These are phyloP conservation scores for Saccharomycopsis javanensis DNA, from an alignment of 805 yeast genomes.

Conservation along the genomic window DNA sequence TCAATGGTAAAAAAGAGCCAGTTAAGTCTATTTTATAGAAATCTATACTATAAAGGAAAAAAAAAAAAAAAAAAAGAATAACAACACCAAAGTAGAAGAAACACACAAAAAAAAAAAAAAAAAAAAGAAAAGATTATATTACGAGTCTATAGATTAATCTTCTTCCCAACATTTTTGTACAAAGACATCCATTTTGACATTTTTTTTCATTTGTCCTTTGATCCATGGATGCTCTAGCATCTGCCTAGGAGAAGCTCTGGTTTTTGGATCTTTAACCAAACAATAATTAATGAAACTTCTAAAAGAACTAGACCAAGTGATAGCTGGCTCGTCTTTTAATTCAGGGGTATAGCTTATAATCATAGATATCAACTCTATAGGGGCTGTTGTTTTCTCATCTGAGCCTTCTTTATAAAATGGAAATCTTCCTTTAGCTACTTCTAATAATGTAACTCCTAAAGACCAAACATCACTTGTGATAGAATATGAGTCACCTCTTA, in stretches of 20 bases:
- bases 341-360: slow-evolving; percentile 78
- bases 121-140: not conserved
- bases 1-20: not conserved
- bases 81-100: no score
- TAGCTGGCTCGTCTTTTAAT: slow-evolving; percentile 66
- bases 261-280: slow-evolving; percentile 65
- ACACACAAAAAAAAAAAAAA: not conserved
- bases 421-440: slow-evolving; percentile 86
- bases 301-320: slow-evolving; percentile 75
- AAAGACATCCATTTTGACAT: slow-evolving; percentile 79
- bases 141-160: not conserved
- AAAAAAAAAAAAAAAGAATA: not conserved
- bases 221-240: slow-evolving; percentile 94
- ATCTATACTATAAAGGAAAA: not conserved
- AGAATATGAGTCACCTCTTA: slow-evolving; percentile 89
- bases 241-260: slow-evolving; percentile 87
- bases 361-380: slow-evolving; percentile 75
- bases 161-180: slow-evolving; percentile 62
- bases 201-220: slow-evolving; percentile 58
- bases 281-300: slow-evolving; percentile 75
- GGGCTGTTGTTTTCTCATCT: slow-evolving; percentile 36
- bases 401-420: slow-evolving; percentile 45
- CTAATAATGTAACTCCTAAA: slow-evolving; percentile 80
- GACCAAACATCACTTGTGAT: slow-evolving; percentile 98
- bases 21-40: not conserved